phyloP scores from a whole-genome alignment of 257 asterid genomes.

The Jacaranda copaia region DNA sequence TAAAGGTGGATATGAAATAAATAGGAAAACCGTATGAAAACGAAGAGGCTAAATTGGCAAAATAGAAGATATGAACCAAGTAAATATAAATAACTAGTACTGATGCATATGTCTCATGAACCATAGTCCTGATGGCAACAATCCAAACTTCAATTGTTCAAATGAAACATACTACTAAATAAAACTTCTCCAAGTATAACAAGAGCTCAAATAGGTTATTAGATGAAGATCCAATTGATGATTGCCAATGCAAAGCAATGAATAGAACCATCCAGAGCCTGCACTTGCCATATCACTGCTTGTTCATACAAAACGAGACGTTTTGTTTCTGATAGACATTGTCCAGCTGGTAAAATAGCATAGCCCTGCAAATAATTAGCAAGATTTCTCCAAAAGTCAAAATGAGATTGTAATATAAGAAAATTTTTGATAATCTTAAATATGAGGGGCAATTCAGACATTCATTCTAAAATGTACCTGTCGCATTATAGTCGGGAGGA shows the following conservation, averaged over 20 bases:
- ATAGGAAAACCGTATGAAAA: not conserved
- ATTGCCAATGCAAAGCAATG: constrained; percentile 40
- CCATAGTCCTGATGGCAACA: constrained; percentile 9
- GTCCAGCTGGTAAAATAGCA: constrained; percentile 44
- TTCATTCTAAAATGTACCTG: constrained; percentile 45
- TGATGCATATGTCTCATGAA: constrained; percentile 18
- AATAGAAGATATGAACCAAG: not conserved
- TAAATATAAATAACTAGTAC: not conserved
- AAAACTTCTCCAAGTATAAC: constrained; percentile 8
- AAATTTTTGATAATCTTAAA: not conserved
- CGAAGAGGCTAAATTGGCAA: not conserved
- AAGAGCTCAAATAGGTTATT: constrained; percentile 2
- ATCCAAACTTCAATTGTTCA: not conserved
- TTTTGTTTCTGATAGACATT: constrained; percentile 28
- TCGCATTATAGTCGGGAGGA: constrained; percentile 41
- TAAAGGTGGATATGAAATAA: not conserved
- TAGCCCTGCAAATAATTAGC: constrained; percentile 45
- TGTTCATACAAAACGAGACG: constrained; percentile 35
- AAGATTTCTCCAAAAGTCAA: not conserved
- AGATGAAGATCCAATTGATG: constrained; percentile 34
- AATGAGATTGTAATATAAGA: not conserved
- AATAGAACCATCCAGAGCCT: constrained; percentile 36
- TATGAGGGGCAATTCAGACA: not conserved
- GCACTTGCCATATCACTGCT: constrained; percentile 52
- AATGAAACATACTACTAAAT: constrained; percentile 12